Evolutionary conservation across 306 rosid genomes (phyloP).

Genomic region (Rubus parviflorus): DNA sequence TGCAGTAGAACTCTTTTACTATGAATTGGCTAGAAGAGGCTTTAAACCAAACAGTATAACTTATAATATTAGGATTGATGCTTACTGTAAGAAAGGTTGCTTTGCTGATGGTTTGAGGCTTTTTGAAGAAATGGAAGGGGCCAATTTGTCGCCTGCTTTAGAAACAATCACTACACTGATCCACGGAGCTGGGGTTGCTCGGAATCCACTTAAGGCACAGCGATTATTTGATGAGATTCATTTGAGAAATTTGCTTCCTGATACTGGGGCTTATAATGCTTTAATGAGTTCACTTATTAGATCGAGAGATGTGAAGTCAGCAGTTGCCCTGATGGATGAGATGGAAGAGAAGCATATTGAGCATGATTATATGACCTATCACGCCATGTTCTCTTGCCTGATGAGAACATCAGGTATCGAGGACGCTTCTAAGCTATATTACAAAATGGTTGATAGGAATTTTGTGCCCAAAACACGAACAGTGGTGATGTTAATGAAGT

Average conservation of each 20-base stretch:
- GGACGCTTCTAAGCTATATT: conserved; percentile 50
- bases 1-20: conserved; percentile 76
- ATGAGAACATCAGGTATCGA: conserved; percentile 51
- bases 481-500: conserved; percentile 66
- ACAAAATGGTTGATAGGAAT: conserved; percentile 56
- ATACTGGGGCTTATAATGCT: conserved; percentile 74
- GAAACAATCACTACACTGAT: conserved; percentile 82
- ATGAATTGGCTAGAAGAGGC: conserved; percentile 79
- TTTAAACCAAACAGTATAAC: conserved; percentile 69
- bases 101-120: conserved; percentile 74
- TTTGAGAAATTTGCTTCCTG: conserved; percentile 54
- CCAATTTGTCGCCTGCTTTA: conserved; percentile 40
- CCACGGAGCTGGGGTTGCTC: conserved; percentile 86
- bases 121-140: conserved; percentile 71
- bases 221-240: conserved; percentile 64
- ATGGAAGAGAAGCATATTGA: conserved; percentile 59
- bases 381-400: conserved; percentile 60
- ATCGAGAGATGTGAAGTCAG: conserved; percentile 56
- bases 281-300: conserved; percentile 59
- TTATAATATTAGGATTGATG: conserved; percentile 71
- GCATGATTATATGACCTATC: conserved; percentile 67
- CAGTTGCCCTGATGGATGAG: conserved; percentile 59
- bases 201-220: conserved; percentile 54
- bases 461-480: conserved; percentile 75
- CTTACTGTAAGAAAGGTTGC: conserved; percentile 74